These are phyloP conservation scores for Tympanopsis confertula DNA, from an alignment of 2,329 filamentous ascomycete species.

Conservation along the genomic window DNA sequence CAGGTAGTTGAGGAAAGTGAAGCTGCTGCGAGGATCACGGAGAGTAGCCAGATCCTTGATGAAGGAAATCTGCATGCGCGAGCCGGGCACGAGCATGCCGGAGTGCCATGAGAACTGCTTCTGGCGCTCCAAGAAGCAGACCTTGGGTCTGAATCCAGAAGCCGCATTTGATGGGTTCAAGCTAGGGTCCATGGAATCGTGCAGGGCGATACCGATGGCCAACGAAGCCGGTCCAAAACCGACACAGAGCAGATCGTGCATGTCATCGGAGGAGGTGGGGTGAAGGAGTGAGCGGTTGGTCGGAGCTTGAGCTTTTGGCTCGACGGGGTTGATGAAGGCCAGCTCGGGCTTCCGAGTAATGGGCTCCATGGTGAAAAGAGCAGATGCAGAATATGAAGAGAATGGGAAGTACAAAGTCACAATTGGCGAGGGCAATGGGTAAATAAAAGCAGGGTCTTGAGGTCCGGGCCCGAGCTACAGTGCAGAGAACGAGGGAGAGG, in stretches of 20 bases:
- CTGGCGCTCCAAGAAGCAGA: constrained; percentile 83
- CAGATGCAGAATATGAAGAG: background rate
- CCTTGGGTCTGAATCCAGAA: constrained; percentile 43
- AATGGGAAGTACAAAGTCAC: no score
- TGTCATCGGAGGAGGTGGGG: constrained; percentile 43
- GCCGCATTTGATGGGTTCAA: constrained; percentile 26
- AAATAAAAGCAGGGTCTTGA: no score
- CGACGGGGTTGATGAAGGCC: background rate
- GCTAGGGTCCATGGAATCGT: constrained; percentile 58
- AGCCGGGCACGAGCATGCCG: constrained; percentile 85
- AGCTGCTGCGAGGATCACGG: constrained; percentile 75
- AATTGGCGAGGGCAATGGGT: no score
- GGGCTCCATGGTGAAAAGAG: constrained; percentile 3
- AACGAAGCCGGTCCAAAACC: constrained; percentile 89
- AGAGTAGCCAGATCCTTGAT: constrained; percentile 90
- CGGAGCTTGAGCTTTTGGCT: background rate
- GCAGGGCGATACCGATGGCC: constrained; percentile 76
- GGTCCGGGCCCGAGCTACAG: no score
- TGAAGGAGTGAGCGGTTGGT: constrained; percentile 28
- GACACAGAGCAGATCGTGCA: constrained; percentile 79
- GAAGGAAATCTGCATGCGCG: constrained; percentile 96
- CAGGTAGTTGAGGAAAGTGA: constrained; percentile 93
- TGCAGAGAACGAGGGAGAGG: no score
- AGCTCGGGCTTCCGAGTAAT: constrained; percentile 3
- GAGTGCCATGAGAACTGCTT: constrained; percentile 78